Base-by-base conservation (phyloP, 495 filamentous ascomycete genomes). In the Penicillium salamii region DNA sequence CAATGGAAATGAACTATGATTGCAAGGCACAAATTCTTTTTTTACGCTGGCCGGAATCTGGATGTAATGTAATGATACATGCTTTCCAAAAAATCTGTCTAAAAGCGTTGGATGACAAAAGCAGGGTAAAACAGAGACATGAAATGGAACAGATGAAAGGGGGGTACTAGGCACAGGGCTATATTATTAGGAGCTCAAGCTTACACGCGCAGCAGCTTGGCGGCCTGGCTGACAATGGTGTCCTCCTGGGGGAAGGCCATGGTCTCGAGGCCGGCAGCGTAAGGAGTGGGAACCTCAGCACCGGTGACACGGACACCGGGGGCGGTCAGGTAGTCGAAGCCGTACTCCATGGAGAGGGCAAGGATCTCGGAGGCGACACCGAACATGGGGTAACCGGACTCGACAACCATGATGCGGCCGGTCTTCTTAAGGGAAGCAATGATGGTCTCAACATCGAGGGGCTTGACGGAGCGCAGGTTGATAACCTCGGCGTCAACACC, bases 391-490 rank as follows among this genome's bases (percentile, higher is more conserved):
- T 91, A 98, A 50, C 95, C 93, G 36, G 90, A 95, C 75, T 97
- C 93, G 51, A 98, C 89, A 20, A 82, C 84, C 73, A 98, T 83
- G 50, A 98, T 80, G 62, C 85, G 86, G 64, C 88, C 87, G 18
- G 93, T 98, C 86, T 98, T 98, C 86, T 97, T 96, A 64, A 97
- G 87, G 12, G 90, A 96, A 70, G 92, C 89, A 65, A 96, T 80
- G 66, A 98, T 96, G 46, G 86, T 80, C 72, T 97, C 91, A 33
- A 98, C 84, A 66, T 98, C 93, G 44, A 98, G 78, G 29, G 93
- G 93, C 81, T 97, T 98, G 71, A 98, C 71, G 51, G 90, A 96
- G 55, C 93, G 90, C 42, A 98, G 84, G 79, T 98, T 98, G 81
- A 98, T 88, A 46, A 98, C 95, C 74, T 98, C 93, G 45, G 81